Base-by-base conservation (phyloP, 116 monocot genomes). In the Zostera marina region DNA sequence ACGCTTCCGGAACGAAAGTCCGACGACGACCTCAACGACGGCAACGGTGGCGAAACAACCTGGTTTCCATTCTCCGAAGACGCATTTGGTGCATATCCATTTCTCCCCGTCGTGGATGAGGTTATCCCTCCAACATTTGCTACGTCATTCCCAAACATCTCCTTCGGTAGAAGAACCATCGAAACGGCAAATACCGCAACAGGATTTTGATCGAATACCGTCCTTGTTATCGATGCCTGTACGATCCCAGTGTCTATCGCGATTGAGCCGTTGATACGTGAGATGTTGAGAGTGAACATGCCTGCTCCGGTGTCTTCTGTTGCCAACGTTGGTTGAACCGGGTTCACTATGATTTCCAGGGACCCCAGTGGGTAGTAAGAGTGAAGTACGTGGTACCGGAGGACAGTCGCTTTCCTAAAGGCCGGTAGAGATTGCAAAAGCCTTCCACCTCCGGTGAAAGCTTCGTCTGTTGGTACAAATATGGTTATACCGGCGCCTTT, bases 281-380 rank as follows among this genome's bases (percentile, higher is more conserved):
- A 70, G 60, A 94, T 94, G 67, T 94, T 88, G 60, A 94, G 79
- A 5, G 94, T 94, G 81, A 75, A 94, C 16, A 73, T 58, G 11
- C 82, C 84, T 2, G 94, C 88, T 0, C 69, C 81, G 10, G 70
- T 54, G 64, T 54, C 69, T 69, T 94, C 94, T 25, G 94, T 94
- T 11, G 88, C 88, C 8, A 94, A 63, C 53, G 94, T 94, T 22
- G 94, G 94, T 71, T 94, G 94, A 23, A 88, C 77, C 14, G 88
- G 88, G 69, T 88, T 94, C 52, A 94, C 88, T 59, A 94, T 94
- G 54, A 84, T 87, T 52, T 94, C 93, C 12, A 94, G 77, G 2
- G 84, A 84, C 11, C 93, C 93, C n/a, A 94, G 70, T 1, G 93
- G 93, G 65, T 94, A 94, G 70, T 94, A 94, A 5, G 88, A 94